These are phyloP conservation scores for Suillus discolor DNA, from an alignment of 768 basidiomycete species.

Conservation along the genomic window DNA sequence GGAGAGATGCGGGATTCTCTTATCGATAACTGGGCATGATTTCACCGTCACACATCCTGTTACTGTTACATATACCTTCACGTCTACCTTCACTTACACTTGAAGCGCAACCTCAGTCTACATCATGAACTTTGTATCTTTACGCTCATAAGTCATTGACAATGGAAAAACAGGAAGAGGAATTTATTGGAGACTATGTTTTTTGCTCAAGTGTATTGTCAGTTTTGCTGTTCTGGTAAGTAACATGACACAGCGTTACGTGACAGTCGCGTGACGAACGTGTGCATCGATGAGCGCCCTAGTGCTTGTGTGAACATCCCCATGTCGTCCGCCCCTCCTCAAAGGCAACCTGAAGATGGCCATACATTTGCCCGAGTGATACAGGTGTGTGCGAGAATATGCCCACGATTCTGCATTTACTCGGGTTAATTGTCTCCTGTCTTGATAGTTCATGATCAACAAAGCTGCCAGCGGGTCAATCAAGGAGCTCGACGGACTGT, in stretches of 20 bases:
- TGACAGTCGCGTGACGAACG: constrained; percentile 3
- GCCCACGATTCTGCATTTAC: not conserved
- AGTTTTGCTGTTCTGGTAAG: not conserved
- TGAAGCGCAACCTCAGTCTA: not conserved
- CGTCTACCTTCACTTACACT: constrained; percentile 6
- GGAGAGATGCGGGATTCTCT: constrained; percentile 91
- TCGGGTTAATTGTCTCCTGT: not conserved
- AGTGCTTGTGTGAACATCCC: not conserved
- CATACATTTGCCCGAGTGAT: constrained; percentile 4
- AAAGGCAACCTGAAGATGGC: constrained; percentile 2
- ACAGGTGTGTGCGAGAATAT: not conserved
- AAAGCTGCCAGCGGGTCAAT: constrained; percentile 6
- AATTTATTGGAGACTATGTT: not conserved
- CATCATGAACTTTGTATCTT: constrained; percentile 5
- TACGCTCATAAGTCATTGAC: not conserved
- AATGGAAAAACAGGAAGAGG: not conserved
- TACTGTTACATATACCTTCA: constrained; percentile 3
- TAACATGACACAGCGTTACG: not conserved
- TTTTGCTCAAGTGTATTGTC: not conserved
- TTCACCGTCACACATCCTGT: not conserved
- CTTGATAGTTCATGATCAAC: constrained; percentile 7
- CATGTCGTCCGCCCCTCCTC: not conserved
- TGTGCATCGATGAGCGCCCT: not conserved
- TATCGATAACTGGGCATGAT: constrained; percentile 90
- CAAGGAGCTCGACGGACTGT: constrained; percentile 6